Base-by-base conservation (phyloP, 148 eudicot species). In the Nepenthes gracilis region DNA sequence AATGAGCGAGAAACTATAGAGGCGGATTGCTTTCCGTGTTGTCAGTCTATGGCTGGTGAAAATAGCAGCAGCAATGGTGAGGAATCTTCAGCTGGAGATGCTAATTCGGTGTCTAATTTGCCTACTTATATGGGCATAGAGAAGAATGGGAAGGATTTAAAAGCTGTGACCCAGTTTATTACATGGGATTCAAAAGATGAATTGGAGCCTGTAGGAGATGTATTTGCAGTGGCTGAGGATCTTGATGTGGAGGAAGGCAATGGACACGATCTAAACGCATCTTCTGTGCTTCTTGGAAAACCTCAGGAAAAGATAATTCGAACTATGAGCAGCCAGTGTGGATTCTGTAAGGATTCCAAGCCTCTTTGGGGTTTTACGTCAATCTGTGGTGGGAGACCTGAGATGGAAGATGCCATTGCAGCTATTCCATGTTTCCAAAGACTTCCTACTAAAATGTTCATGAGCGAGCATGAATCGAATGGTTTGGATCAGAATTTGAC, bases 331-430 rank as follows among this genome's bases (percentile, higher is more conserved):
- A 62, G 61, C 37, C 77, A 63, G 62, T 77, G 75, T 60, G 77
- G 73, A 12, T 80, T 69, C 47, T 76, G 75, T 36, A 51, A 77
- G 55, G 84, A 81, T 35, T 82, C 64, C 62, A 50, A 73, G 38
- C 90, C 90, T 33, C 81, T 85, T 1, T 85, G 84, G 82, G 87
- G 87, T 23, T 73, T 74, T 12, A 79, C 72, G 12, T 85, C 81
- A 6, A 72, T 85, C 36, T 63, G 77, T 69, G 90, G 90, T 34
- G 63, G 72, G 55, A 82, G 90, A 54, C 75, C 84, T 2, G 87
- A 85, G 62, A 85, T 85, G 90, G 90, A 85, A 67, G 90, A 82
- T 71, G 75, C 84, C 15, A 66, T 85, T 62, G 72, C 60, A 15
- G 72, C 52, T 68, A 78, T 77, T 33, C 90, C 90, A 13, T 47